Evolutionary conservation across 2,329 filamentous ascomycete genomes (phyloP), one percentile per base, ranked within the genome.

Genomic region (Arthrobotrys sphaeroides): DNA sequence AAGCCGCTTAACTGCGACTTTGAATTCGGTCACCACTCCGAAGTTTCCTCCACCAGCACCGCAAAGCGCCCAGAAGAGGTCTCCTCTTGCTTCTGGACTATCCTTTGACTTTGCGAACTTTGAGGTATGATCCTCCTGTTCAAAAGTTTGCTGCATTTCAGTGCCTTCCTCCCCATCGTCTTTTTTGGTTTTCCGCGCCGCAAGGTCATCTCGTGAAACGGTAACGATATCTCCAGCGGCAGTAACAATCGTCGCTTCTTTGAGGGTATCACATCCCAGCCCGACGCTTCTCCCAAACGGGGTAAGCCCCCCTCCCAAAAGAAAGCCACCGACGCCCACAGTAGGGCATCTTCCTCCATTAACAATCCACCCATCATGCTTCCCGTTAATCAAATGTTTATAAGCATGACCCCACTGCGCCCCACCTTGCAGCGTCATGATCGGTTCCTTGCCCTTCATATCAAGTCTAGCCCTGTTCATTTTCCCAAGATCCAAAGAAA

Each of bases 21-120:
- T 82, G 73, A 82, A 78, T 20, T 81, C 12, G 0, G 80, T 79
- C 0, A 84, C 75, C 1, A 85, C 81, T 0, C 83, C 84, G 26
- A 82, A 84, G 2, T 84, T 84, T 1, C 82, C 83, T 6, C 82
- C 82, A 0, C 84, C 83, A 1, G 81, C 83, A 3, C 84, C 83
- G 0, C 82, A 79, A 2, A 84, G 80, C 0, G 83, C 83, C 79
- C 81, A 84, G 78, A 84, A 85, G 0, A 84, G 73, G 4, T 53
- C n/a, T n/a, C n/a, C n/a, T 22, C 20, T 26, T 53, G 18, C 16
- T 53, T 4, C 1, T 78, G 2, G 79, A n/a, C n/a, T n/a, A n/a
- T n/a, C n/a, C 57, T 31, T 79, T 0, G 77, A 55, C 2, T 78
- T 73, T 0, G 79, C n/a, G n/a, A n/a, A n/a, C n/a, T n/a, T n/a